Evolutionary conservation across 2,329 filamentous ascomycete species (phyloP), one percentile per base, ranked within the genome.

Genomic region (Microsporum audouinii): DNA sequence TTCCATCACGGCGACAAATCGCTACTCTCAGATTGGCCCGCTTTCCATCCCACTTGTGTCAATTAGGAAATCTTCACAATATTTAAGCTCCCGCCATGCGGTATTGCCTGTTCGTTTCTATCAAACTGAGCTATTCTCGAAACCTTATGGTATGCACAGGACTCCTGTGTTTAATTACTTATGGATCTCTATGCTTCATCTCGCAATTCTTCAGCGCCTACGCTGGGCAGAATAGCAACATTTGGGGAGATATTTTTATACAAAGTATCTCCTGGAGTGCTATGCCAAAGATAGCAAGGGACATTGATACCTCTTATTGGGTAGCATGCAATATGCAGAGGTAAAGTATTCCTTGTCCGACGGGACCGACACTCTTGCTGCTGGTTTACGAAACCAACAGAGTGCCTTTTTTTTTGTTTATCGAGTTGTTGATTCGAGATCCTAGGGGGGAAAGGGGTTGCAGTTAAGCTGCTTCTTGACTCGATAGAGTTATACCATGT

Each of bases 1-100:
- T 31, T 51, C 45, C 27, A 51, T 51, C 45, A 31, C 27, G 51
- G 51, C 51, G 51, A 34, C 51, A 55, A 55, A 55, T 34, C 31
- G 10, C 17, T 55, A 27, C 51, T n/a, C 33, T 8, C 51, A 34
- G 51, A 55, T 36, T 55, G 51, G 51, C 31, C 51, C 34, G 51
- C 12, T 51, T 55, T n/a, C 23, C 45, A 36, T 6, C 51, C 51
- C 10, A n/a, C 51, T 38, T 55, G 14, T 23, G 14, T 12, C 31
- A 17, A 55, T 17, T 55, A 36, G 51, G 51, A 34, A 55, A 17
- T 55, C 51, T 55, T 55, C 51, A 55, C 31, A 17, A n/a, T 36
- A 36, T 29, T 55, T 55, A 55, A 55, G 51, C 51, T 55, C 34
- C 51, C 51, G 51, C 51, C 51, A 55, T 55, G 51, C 36, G 51